Conservation (phyloP, 345 rosid genomes). For the Arabis hirsuta region DNA sequence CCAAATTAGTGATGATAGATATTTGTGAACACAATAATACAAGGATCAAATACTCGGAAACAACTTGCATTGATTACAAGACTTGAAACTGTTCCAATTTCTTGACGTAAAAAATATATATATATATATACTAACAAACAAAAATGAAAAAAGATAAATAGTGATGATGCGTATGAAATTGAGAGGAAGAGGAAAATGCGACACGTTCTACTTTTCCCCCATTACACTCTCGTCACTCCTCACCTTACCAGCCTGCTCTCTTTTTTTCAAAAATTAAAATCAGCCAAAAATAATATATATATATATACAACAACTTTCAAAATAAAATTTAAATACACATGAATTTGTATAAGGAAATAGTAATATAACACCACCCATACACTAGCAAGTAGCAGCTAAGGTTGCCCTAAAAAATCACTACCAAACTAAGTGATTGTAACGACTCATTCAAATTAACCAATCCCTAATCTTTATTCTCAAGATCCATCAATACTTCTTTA, state of each 20-base stretch:
- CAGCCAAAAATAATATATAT: background rate
- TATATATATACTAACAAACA: background rate
- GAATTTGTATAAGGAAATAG: background rate
- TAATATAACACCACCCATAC: background rate
- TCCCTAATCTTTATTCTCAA: background rate
- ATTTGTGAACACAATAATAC: background rate
- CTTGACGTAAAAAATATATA: constrained; percentile 14
- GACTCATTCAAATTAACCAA: background rate
- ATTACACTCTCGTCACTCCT: constrained; percentile 38
- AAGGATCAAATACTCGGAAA: constrained; percentile 1
- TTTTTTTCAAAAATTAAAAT: background rate
- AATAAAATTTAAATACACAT: background rate
- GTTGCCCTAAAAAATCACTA: constrained; percentile 7
- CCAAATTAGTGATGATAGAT: background rate
- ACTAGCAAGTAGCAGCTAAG: background rate
- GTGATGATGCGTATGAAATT: constrained; percentile 15
- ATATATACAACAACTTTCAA: constrained; percentile 5
- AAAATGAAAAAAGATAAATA: background rate
- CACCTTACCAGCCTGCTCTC: constrained; percentile 31
- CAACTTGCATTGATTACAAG: constrained; percentile 6
- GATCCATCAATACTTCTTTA: background rate
- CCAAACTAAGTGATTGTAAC: constrained; percentile 25
- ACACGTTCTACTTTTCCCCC: constrained; percentile 36
- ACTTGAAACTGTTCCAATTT: constrained; percentile 8
- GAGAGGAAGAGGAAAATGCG: constrained; percentile 25